Percentiles rank a stretch among this genome's conserved stretches.
Evolutionary conservation across 2,329 filamentous ascomycete species (phyloP).

Genomic region (Lecanicillium sp.): DNA sequence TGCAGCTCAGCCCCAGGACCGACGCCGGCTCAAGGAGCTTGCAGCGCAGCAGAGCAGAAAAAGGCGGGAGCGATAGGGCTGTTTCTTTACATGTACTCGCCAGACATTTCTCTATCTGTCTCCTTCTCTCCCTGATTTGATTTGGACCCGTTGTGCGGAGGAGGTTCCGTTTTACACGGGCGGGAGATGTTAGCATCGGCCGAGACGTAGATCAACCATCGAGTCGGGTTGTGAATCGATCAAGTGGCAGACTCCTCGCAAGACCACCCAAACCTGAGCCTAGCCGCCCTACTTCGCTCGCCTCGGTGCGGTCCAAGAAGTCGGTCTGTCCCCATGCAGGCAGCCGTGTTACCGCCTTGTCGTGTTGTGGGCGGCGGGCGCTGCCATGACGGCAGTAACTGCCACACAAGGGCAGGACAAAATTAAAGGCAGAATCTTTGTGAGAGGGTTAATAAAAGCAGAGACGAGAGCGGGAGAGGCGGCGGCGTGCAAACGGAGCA

Average conservation of each 20-base stretch:
- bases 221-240: too few species aligned
- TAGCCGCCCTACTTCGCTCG: background rate
- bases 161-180: background rate
- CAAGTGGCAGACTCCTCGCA: too few species aligned
- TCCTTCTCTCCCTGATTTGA: background rate
- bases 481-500: too few species aligned
- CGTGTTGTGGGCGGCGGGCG: background rate
- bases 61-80: conserved; percentile 12
- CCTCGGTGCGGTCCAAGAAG: background rate
- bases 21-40: conserved; percentile 12
- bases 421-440: background rate
- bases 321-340: conserved; percentile 11
- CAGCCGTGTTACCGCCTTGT: conserved; percentile 2
- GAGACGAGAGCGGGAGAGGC: too few species aligned
- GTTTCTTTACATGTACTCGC: too few species aligned
- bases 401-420: background rate
- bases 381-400: background rate
- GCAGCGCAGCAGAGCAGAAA: too few species aligned
- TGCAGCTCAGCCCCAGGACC: conserved; percentile 10
- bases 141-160: background rate
- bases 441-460: too few species aligned
- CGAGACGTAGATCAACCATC: background rate
- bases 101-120: too few species aligned
- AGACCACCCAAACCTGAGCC: too few species aligned
- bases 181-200: conserved; percentile 6